Evolutionary conservation across 2,329 filamentous ascomycete genomes (phyloP).

Genomic region (Chaetothyriales sp.): DNA sequence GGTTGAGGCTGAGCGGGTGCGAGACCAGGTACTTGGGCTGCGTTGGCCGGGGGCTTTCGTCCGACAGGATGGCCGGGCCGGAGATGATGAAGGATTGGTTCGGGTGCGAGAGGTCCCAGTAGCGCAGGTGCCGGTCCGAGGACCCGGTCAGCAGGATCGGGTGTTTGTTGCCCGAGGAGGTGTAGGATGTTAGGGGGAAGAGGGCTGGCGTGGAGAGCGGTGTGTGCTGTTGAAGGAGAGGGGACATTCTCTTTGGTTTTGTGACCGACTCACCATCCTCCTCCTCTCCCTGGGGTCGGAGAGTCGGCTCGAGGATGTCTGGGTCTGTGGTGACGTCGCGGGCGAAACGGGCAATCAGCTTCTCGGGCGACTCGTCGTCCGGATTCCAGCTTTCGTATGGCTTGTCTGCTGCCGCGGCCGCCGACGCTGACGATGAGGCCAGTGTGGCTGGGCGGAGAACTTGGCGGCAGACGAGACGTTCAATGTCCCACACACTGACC

Average conservation of each 20-base stretch:
- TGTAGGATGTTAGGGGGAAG: background rate
- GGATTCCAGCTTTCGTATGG: slow-evolving; percentile 74
- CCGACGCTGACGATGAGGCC: no score
- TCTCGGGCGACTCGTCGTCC: slow-evolving; percentile 75
- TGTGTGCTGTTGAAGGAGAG: background rate
- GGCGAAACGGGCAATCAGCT: slow-evolving; percentile 74
- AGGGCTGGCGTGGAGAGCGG: slow-evolving; percentile 4
- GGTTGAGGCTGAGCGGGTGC: slow-evolving; percentile 31
- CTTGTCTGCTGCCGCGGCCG: slow-evolving; percentile 24
- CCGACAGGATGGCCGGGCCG: slow-evolving; percentile 42
- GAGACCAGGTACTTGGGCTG: slow-evolving; percentile 57
- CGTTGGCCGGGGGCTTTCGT: slow-evolving; percentile 41
- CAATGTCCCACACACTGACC: slow-evolving; percentile 88
- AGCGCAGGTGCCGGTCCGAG: slow-evolving; percentile 77
- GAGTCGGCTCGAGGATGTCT: slow-evolving; percentile 11
- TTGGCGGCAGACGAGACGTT: slow-evolving; percentile 75
- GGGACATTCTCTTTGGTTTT: background rate
- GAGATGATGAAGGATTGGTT: slow-evolving; percentile 70
- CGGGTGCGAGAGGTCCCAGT: slow-evolving; percentile 73
- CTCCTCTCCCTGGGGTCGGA: slow-evolving; percentile 1
- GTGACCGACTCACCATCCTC: no score
- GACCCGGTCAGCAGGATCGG: slow-evolving; percentile 79
- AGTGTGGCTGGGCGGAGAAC: slow-evolving; percentile 52
- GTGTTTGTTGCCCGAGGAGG: slow-evolving; percentile 39
- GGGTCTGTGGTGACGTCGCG: slow-evolving; percentile 25